Evolutionary conservation across 1,284 basidiomycete species (phyloP), one percentile per base, ranked within the genome.

Genomic region (Caloboletus inedulis): DNA sequence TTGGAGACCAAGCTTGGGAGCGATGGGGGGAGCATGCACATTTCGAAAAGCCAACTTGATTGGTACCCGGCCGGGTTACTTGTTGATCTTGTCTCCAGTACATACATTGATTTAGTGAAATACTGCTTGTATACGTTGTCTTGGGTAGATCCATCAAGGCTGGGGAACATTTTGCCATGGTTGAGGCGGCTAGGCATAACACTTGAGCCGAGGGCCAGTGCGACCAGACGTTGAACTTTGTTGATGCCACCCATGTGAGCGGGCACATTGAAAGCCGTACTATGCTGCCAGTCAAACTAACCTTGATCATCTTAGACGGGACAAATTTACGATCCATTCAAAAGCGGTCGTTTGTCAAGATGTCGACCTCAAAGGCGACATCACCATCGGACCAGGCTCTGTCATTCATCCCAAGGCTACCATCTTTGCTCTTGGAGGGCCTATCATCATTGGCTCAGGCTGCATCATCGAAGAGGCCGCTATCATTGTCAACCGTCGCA

Each of bases 391-490:
- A 19, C 77, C 87, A 68, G 89, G 90, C 83, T 89, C 88, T 2
- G 86, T 98, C 45, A 82, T 99, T n/a, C 95, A 98, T 61, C 95
- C 96, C 0, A 91, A 92, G 66, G 91, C 91, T 1, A 90, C 89
- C 29, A 89, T 98, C 57, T 87, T 94, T 56, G 94, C 93, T 7
- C 82, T 91, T 40, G 85, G 84, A 6, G 94, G 91, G 0, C 87
- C 92, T 3, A 93, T 98, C 57, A 77, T 91, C 42, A 87, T 98
- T 43, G 96, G 94, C 8, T 77, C 83, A 23, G 83, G 88, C 50
- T 95, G 92, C 67, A 91, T 98, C 61, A 82, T 99, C 49, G 96
- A 98, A 65, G 96, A 98, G 69, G 80, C 81, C 8, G 89, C 84
- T 3, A 85, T 94, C 59, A 85, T 98, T 55, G 85, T 95, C 52